Evolutionary conservation across 2,329 filamentous ascomycete species (phyloP).

Genomic region (Purpureocillium lavendulum): DNA sequence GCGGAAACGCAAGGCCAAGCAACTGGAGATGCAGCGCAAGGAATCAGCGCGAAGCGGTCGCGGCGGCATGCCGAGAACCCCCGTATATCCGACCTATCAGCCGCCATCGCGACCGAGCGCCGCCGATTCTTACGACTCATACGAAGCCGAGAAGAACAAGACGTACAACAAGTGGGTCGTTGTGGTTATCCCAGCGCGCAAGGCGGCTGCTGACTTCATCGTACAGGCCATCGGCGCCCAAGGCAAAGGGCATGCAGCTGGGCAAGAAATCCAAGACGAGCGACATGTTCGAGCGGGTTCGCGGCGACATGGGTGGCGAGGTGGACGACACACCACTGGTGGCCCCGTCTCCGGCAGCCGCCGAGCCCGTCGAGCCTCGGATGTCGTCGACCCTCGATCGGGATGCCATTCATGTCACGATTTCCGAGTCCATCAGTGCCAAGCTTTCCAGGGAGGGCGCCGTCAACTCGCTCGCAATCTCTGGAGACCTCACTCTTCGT

Average conservation of each 20-base stretch:
- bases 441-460: slow-evolving; percentile 83
- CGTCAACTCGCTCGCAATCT: slow-evolving; percentile 79
- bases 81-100: slow-evolving; percentile 83
- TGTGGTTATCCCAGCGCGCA: background rate
- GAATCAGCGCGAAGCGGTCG: slow-evolving; percentile 77
- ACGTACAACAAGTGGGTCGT: slow-evolving; percentile 62
- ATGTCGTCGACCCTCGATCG: slow-evolving; percentile 63
- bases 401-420: slow-evolving; percentile 79
- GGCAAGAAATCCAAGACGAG: slow-evolving; percentile 98
- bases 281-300: slow-evolving; percentile 94
- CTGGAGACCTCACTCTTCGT: slow-evolving; percentile 83
- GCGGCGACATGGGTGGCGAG: slow-evolving; percentile 82
- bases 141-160: slow-evolving; percentile 98
- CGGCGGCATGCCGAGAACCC: slow-evolving; percentile 59
- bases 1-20: slow-evolving; percentile 96
- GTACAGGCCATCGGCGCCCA: slow-evolving; percentile 46
- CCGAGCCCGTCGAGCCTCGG: slow-evolving; percentile 44
- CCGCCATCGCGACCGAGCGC: slow-evolving; percentile 66
- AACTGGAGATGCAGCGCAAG: slow-evolving; percentile 97
- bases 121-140: slow-evolving; percentile 81
- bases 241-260: slow-evolving; percentile 97
- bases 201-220: background rate
- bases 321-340: slow-evolving; percentile 71
- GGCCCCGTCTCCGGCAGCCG: slow-evolving; percentile 41
- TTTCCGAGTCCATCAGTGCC: slow-evolving; percentile 85